phyloP scores from a whole-genome alignment of 805 yeast species.

The Candida fluviatilis region DNA sequence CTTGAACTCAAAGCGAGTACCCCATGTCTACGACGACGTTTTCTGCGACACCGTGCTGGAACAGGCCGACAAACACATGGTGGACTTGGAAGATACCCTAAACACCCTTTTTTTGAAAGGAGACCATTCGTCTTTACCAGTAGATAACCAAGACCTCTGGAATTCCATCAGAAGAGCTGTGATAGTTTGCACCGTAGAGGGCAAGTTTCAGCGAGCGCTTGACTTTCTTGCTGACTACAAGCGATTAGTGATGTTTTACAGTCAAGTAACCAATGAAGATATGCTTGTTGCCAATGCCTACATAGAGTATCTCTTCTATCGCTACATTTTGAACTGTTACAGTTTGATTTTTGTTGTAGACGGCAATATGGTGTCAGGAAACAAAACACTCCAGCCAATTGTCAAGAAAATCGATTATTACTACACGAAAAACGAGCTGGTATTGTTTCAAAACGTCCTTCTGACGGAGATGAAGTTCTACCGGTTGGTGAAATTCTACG shows the following conservation, averaged over 20 bases:
- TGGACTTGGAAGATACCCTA: slow-evolving; percentile 1
- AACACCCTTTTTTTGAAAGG: no score
- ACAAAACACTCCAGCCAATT: slow-evolving; percentile 13
- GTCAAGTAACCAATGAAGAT: slow-evolving; percentile 7
- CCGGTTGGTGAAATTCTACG: slow-evolving; percentile 18
- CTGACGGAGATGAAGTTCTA: slow-evolving; percentile 19
- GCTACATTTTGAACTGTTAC: slow-evolving; percentile 17
- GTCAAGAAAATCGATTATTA: slow-evolving; percentile 21
- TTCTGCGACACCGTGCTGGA: slow-evolving; percentile 11
- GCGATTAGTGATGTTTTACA: neutral
- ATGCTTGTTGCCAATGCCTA: slow-evolving; percentile 20
- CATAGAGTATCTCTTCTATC: slow-evolving; percentile 27
- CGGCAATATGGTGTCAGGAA: slow-evolving; percentile 6
- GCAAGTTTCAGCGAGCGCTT: neutral
- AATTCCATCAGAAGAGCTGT: neutral
- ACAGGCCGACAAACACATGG: no score
- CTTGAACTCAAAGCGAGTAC: slow-evolving; percentile 1
- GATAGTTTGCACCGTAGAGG: neutral
- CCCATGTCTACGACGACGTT: slow-evolving; percentile 8
- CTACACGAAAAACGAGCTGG: slow-evolving; percentile 16
- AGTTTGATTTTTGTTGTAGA: slow-evolving; percentile 17
- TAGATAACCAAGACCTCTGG: neutral
- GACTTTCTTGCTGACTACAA: neutral
- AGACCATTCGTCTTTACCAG: neutral
- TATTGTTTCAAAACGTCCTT: slow-evolving; percentile 8